A percentile compares a stretch with the other conserved stretches of the same genome.
phyloP scores from a whole-genome alignment of 345 rosid species.

The Lumnitzera littorea region DNA sequence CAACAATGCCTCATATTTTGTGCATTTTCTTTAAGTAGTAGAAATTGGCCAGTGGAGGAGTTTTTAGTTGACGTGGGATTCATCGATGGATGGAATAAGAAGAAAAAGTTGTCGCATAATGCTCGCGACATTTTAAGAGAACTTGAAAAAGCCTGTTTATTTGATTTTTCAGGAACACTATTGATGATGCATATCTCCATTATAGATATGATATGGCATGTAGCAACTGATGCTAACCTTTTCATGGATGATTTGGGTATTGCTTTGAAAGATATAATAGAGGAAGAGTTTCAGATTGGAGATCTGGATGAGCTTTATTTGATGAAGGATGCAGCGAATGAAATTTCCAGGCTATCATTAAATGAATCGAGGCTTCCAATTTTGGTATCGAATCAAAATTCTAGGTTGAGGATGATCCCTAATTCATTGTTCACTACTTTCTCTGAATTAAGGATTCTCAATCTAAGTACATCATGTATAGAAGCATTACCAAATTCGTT shows the following conservation, averaged over 20 bases:
- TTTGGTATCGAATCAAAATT: neutral
- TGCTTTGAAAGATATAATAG: no score
- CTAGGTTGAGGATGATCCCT: fast-evolving
- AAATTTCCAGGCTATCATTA: neutral
- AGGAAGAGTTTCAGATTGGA: no score
- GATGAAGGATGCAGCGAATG: fast-evolving
- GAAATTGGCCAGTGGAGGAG: slow-evolving; percentile 4
- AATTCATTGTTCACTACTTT: neutral
- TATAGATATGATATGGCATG: slow-evolving; percentile 16
- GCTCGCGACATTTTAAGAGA: no score
- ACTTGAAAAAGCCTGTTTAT: no score
- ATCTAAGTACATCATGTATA: fast-evolving
- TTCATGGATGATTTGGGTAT: no score
- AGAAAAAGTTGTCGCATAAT: neutral
- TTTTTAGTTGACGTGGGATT: slow-evolving; percentile 16
- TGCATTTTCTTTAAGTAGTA: slow-evolving; percentile 4
- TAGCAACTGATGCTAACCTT: neutral
- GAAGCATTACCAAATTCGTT: slow-evolving; percentile 10
- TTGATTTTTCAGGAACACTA: no score
- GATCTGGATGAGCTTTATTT: slow-evolving; percentile 6
- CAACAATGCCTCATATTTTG: slow-evolving; percentile 21
- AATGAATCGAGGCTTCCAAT: slow-evolving; percentile 3
- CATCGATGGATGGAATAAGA: slow-evolving; percentile 9
- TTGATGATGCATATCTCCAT: slow-evolving; percentile 15
- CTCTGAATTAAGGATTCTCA: neutral